A percentile compares a stretch with the other conserved stretches of the same genome.
Evolutionary conservation across 495 filamentous ascomycete genomes (phyloP).

Genomic region (Hypoxylon perforatum): DNA sequence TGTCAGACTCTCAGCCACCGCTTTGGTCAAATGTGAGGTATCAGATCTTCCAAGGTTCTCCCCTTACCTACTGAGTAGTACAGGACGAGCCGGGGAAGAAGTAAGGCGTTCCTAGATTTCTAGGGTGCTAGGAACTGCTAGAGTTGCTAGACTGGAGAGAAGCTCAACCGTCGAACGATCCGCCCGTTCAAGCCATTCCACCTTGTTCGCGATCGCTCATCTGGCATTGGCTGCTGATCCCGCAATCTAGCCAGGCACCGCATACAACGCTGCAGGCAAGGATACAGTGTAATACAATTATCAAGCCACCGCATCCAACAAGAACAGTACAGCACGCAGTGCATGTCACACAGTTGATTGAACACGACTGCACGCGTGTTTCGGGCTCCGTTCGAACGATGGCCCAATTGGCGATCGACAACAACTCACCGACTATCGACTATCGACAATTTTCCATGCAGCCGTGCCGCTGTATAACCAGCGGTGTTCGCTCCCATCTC

Average conservation of each 20-base stretch:
- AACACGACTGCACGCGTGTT: conserved; percentile 23
- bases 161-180: conserved; percentile 11
- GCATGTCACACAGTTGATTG: conserved; percentile 29
- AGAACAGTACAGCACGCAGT: conserved; percentile 33
- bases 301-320: conserved; percentile 14
- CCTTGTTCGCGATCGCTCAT: conserved; percentile 41
- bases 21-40: conserved; percentile 11
- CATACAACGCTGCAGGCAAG: conserved; percentile 38
- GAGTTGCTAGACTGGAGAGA: conserved; percentile 1
- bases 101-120: conserved; percentile 12
- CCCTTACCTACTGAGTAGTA: no score
- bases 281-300: conserved; percentile 21
- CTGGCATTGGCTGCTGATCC: conserved; percentile 43
- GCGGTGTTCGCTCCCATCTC: background rate
- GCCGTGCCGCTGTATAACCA: conserved; percentile 1
- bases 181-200: conserved; percentile 14
- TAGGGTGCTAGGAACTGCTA: no score
- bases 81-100: conserved; percentile 21
- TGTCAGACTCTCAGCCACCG: conserved; percentile 25
- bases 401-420: conserved; percentile 31
- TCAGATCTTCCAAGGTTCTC: no score
- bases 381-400: conserved; percentile 17
- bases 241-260: conserved; percentile 36
- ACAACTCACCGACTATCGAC: conserved; percentile 31
- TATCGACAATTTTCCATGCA: conserved; percentile 17